Base-by-base conservation (phyloP, 73 alveolate species). In the Loxodes magnus region DNA sequence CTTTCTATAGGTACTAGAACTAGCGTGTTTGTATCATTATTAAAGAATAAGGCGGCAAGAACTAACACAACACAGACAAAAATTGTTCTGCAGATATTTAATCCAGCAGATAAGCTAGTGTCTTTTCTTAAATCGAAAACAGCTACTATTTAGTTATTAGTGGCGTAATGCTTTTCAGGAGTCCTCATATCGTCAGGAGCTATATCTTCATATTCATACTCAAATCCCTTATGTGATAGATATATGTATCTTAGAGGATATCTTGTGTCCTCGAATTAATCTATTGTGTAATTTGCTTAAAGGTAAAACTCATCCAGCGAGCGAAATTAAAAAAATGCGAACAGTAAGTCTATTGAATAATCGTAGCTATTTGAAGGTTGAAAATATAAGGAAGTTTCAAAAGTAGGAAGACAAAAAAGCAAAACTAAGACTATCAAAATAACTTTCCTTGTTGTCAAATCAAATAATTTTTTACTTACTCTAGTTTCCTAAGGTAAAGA, bases 1-100 rank as follows among this genome's bases (percentile, higher is more conserved):
- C 58, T 44, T 21, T 79, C 93, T 5, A 79, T 67, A 21, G 93
- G 93, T 46, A 57, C 50, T 4, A 79, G 50, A 9, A 69, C 89
- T 7, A 68, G 51, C 16, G 58, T 54, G 42, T 51, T 50, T 31
- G 93, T 88, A 58, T 79, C 93, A 23, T 39, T 58, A 12, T 82
- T 31, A 37, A 79, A 62, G 9, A 68, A 51, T 14, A 79, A 14
- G 4, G 89, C 87, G 2, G 81, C 93, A 3, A 57, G 25, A 19
- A 73, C 36, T 2, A 79, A 30, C 28, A 75, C 84, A n/a, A 65
- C 30, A 38, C 85, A 52, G 17, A 79, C 84, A 44, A 76, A 75
- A 16, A 71, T 57, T 4, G 89, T 79, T 29, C 60, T 56, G 43
- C 67, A 67, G 14, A 67, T 19, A 24, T 52, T 46, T 25, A 73